A percentile compares a stretch with the other conserved stretches of the same genome.
Conservation (phyloP, 768 basidiomycete species). For the Podaxis sp. region DNA sequence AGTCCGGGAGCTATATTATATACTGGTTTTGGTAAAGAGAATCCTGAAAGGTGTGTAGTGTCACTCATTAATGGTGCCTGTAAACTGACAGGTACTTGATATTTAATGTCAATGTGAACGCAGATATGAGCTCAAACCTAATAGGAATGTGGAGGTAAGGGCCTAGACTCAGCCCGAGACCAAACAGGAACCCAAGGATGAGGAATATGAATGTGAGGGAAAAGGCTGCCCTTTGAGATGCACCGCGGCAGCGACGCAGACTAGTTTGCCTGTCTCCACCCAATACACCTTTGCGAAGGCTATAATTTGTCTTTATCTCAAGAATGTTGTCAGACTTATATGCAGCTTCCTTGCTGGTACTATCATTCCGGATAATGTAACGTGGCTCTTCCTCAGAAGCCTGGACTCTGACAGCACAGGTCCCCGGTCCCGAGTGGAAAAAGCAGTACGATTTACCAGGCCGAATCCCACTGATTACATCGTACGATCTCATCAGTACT, state of each 20-base stretch:
- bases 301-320: neutral
- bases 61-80: no score
- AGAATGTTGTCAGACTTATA: constrained; percentile 11
- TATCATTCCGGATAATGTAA: constrained; percentile 11
- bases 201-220: no score
- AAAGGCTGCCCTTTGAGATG: neutral
- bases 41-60: no score
- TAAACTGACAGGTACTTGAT: no score
- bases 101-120: no score
- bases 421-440: neutral
- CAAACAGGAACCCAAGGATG: no score
- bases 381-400: constrained; percentile 12
- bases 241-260: neutral
- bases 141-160: no score
- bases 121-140: no score
- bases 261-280: neutral
- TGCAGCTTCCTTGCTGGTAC: constrained; percentile 12
- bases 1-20: no score
- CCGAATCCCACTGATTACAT: constrained; percentile 12
- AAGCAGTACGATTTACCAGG: constrained; percentile 1
- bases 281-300: neutral
- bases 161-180: no score
- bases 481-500: constrained; percentile 15
- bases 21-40: no score
- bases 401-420: neutral